A percentile compares a stretch with the other conserved stretches of the same genome.
Evolutionary conservation across 306 rosid species (phyloP).

Genomic region (Pyrus betulifolia): DNA sequence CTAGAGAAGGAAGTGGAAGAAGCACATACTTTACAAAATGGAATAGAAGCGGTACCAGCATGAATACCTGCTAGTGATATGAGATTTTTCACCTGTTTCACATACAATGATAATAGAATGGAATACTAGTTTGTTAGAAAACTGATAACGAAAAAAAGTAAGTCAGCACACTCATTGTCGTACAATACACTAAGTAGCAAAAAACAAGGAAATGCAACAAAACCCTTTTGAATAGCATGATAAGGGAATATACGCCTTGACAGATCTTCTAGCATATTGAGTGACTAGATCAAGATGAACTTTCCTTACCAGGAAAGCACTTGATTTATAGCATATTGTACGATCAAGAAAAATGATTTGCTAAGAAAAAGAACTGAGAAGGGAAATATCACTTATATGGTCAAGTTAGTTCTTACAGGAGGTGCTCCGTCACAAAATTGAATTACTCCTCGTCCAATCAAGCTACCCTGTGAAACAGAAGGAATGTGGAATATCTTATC

Average conservation of each 20-base stretch:
- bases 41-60: conserved; percentile 75
- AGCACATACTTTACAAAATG: conserved; percentile 56
- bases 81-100: conserved; percentile 61
- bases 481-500: neutral
- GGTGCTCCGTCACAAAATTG: conserved; percentile 84
- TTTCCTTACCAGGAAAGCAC: neutral
- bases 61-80: conserved; percentile 70
- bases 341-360: neutral
- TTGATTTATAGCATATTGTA: neutral
- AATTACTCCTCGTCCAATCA: conserved; percentile 72
- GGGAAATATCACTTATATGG: conserved; percentile 3
- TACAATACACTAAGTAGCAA: neutral
- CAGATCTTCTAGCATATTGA: neutral
- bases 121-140: neutral
- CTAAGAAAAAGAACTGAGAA: neutral
- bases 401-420: conserved; percentile 49
- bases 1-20: conserved; percentile 8
- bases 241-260: neutral
- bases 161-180: neutral
- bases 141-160: neutral
- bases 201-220: neutral
- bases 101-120: neutral
- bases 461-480: conserved; percentile 46
- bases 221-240: neutral
- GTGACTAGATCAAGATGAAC: neutral